phyloP scores from a whole-genome alignment of 176 grass and related monocot genomes.

The Rhipidocladum racemiflorum region DNA sequence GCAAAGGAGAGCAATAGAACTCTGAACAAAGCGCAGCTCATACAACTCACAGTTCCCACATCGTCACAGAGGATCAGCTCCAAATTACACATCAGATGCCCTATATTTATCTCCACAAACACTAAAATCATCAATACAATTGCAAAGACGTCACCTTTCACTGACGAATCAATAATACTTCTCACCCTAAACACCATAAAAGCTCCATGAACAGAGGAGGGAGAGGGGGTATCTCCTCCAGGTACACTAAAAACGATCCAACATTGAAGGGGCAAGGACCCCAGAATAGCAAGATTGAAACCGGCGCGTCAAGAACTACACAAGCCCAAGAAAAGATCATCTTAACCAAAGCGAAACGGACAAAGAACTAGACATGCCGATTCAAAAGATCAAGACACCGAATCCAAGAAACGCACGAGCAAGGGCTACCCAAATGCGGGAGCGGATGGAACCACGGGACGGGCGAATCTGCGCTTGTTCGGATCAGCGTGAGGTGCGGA shows the following conservation, averaged over 20 bases:
- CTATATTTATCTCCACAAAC: background rate
- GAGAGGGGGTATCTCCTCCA: background rate
- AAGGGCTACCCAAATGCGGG: slow-evolving; percentile 27
- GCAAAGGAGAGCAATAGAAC: background rate
- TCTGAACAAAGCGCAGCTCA: background rate
- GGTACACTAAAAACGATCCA: background rate
- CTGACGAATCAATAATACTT: background rate
- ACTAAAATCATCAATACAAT: slow-evolving; percentile 23
- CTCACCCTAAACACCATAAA: background rate
- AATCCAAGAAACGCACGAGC: slow-evolving; percentile 31
- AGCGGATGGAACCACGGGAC: background rate
- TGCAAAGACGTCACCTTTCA: background rate
- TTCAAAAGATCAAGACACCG: slow-evolving; percentile 25
- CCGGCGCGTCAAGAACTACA: background rate
- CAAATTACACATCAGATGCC: background rate
- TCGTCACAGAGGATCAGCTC: background rate
- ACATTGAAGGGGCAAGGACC: background rate
- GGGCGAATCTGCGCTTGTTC: slow-evolving; percentile 18
- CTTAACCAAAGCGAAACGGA: background rate
- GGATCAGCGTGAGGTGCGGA: background rate
- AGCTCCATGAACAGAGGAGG: background rate
- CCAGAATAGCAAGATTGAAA: background rate
- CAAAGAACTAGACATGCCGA: background rate
- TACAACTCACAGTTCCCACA: background rate
- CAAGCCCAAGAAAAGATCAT: background rate